These are phyloP conservation scores for Crucihimalaya himalaica DNA, from an alignment of 345 rosid genomes.

Conservation along the genomic window DNA sequence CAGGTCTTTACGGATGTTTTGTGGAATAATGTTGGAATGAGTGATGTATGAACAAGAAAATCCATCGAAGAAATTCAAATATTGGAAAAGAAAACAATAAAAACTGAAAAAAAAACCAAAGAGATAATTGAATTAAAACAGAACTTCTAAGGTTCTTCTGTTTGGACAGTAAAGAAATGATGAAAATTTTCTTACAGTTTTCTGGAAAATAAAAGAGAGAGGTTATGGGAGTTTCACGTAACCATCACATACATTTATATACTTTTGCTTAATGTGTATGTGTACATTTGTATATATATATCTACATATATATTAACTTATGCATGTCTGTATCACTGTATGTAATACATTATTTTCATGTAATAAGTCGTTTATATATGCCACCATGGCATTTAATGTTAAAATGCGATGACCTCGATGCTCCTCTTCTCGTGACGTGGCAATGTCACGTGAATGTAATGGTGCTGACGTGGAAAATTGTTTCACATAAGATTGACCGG, in stretches of 20 bases:
- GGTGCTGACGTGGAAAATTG: constrained; percentile 9
- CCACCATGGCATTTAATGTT: constrained; percentile 28
- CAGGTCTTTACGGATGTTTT: constrained; percentile 21
- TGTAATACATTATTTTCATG: not conserved
- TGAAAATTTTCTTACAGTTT: constrained; percentile 12
- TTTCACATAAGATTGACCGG: constrained; percentile 20
- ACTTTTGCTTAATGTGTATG: constrained; percentile 22
- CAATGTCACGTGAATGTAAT: not conserved
- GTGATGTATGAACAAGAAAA: constrained; percentile 25
- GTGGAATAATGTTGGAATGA: constrained; percentile 16
- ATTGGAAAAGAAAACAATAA: not conserved
- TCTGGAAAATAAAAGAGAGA: not conserved
- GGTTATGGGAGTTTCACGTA: constrained; percentile 43
- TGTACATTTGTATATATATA: not conserved
- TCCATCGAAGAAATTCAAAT: constrained; percentile 33
- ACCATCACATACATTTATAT: constrained; percentile 33
- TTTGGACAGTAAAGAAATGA: constrained; percentile 33
- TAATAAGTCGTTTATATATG: not conserved
- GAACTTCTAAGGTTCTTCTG: constrained; percentile 33
- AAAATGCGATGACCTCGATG: not conserved
- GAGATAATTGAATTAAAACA: constrained; percentile 3
- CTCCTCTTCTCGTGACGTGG: not conserved
- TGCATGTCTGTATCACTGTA: not conserved
- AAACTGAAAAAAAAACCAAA: constrained; percentile 18
- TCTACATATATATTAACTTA: not conserved